Evolutionary conservation across 192 early-diverging fungal genomes (phyloP).

Genomic region (Backusella sp.): DNA sequence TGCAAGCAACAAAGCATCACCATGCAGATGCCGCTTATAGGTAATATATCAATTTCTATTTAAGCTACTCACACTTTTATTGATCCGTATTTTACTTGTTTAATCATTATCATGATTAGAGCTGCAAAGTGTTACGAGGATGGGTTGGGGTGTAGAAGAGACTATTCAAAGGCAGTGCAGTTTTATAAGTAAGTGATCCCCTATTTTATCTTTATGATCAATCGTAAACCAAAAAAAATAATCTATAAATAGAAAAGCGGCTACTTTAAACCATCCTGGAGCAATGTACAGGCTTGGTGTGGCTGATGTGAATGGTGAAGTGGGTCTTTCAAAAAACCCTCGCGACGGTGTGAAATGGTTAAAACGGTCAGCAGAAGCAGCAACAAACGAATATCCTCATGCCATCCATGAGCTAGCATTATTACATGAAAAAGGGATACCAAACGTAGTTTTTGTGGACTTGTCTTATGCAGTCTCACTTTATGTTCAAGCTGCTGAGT

Average conservation of each 20-base stretch:
- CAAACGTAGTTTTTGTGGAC: conserved; percentile 63
- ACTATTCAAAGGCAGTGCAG: conserved; percentile 57
- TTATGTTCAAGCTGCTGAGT: conserved; percentile 59
- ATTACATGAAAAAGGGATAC: conserved; percentile 58
- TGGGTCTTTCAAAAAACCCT: conserved; percentile 51
- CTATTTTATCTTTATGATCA: not conserved
- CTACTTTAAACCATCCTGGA: conserved; percentile 69
- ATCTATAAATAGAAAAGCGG: conserved; percentile 54
- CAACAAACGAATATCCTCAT: conserved; percentile 57
- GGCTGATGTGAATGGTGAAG: conserved; percentile 61
- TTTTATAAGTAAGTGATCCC: conserved; percentile 60
- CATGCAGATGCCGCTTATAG: conserved; percentile 67
- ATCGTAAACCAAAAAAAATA: not conserved
- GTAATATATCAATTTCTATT: conserved; percentile 17
- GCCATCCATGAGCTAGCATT: conserved; percentile 58
- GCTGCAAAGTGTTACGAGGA: conserved; percentile 66
- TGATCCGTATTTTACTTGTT: not conserved
- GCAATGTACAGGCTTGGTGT: conserved; percentile 67
- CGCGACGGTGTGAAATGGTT: conserved; percentile 64
- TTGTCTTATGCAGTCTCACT: conserved; percentile 58
- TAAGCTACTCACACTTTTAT: not conserved
- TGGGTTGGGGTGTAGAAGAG: conserved; percentile 61
- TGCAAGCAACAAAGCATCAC: conserved; percentile 67
- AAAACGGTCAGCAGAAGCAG: conserved; percentile 58
- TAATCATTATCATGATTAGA: conserved; percentile 8